Conservation (phyloP, 495 filamentous ascomycete genomes). For the Neurospora sp. region DNA sequence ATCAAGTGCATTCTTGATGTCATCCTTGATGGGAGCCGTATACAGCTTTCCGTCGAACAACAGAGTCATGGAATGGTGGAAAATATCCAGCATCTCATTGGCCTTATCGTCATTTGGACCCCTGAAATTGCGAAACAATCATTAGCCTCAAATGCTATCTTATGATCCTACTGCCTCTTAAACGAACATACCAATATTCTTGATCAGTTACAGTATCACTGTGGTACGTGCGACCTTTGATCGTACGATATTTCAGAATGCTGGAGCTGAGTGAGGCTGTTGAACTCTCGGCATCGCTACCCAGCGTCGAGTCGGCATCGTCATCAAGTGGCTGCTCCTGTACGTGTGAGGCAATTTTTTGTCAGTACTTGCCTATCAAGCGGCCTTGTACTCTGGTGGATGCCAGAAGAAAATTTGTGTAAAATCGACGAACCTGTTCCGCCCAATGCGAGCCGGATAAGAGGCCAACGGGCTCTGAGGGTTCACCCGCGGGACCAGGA, state of each 20-base stretch:
- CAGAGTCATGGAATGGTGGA: slow-evolving; percentile 11
- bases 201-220: slow-evolving; percentile 9
- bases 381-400: background rate
- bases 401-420: background rate
- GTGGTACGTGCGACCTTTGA: slow-evolving; percentile 23
- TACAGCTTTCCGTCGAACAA: slow-evolving; percentile 44
- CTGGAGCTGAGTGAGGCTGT: slow-evolving; percentile 23
- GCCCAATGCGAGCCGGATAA: background rate
- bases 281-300: slow-evolving; percentile 18
- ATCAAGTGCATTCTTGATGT: slow-evolving; percentile 38
- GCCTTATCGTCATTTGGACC: slow-evolving; percentile 21
- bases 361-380: background rate
- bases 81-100: slow-evolving; percentile 27
- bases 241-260: slow-evolving; percentile 25
- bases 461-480: background rate
- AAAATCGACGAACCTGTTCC: background rate
- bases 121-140: slow-evolving; percentile 11
- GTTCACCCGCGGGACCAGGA: background rate
- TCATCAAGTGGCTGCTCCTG: slow-evolving; percentile 2
- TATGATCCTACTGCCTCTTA: background rate
- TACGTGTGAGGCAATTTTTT: background rate
- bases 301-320: slow-evolving; percentile 31
- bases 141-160: background rate
- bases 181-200: slow-evolving; percentile 16
- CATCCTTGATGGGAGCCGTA: slow-evolving; percentile 34